These are phyloP conservation scores for Paramecium tetraurelia DNA, from an alignment of 73 alveolate species.

Conservation along the genomic window DNA sequence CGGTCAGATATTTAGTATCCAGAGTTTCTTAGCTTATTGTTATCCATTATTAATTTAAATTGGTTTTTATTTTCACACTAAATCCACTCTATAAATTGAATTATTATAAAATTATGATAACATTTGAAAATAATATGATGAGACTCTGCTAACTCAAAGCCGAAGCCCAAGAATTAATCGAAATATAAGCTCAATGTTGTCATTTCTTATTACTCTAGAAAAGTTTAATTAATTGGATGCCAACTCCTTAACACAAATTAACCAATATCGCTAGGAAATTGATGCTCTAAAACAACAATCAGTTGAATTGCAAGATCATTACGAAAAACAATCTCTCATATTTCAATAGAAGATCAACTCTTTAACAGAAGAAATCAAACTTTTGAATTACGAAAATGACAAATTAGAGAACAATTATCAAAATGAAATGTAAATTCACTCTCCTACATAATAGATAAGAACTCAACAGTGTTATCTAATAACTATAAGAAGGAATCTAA, in stretches of 20 bases:
- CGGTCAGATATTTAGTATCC: slow-evolving; percentile 5
- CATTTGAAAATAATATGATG: neutral
- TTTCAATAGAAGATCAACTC: neutral
- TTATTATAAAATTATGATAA: neutral
- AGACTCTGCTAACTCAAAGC: neutral
- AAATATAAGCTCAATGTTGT: neutral
- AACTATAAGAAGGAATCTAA: neutral
- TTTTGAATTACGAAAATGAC: neutral
- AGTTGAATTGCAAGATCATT: neutral
- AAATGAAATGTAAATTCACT: neutral
- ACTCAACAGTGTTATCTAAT: neutral
- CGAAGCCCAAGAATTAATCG: neutral
- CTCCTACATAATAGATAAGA: neutral
- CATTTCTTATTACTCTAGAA: neutral
- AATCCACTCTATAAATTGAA: neutral
- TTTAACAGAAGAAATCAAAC: neutral
- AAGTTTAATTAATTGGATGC: neutral
- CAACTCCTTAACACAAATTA: neutral
- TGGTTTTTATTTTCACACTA: neutral
- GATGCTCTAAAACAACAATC: neutral
- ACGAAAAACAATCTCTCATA: neutral
- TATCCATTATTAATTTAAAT: slow-evolving; percentile 4
- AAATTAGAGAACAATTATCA: neutral
- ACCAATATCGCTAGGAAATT: neutral
- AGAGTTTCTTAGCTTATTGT: neutral